A percentile compares a stretch with the other conserved stretches of the same genome.
Conservation (phyloP, 805 yeast species). For the Candida awuae region DNA sequence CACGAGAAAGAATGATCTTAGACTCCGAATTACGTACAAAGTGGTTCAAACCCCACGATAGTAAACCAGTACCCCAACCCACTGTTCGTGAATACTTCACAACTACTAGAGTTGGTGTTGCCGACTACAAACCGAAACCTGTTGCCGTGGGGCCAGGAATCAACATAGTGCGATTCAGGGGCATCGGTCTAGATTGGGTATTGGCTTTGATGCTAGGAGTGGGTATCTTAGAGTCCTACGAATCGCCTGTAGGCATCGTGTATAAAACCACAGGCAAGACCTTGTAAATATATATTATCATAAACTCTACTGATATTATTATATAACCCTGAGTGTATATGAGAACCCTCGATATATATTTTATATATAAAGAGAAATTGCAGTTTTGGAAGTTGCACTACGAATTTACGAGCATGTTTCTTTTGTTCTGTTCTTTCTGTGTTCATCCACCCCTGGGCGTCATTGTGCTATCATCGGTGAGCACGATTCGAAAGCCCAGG, state of each 20-base stretch:
- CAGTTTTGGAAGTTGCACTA: conserved; percentile 27
- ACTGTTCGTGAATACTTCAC: conserved; percentile 5
- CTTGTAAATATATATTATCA: no score
- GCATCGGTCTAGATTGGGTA: conserved; percentile 9
- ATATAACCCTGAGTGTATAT: conserved; percentile 30
- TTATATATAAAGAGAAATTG: not conserved
- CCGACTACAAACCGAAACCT: not conserved
- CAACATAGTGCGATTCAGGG: conserved; percentile 8
- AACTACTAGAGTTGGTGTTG: conserved; percentile 5
- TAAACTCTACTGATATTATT: no score
- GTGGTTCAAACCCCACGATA: conserved; percentile 5
- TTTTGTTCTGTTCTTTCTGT: not conserved
- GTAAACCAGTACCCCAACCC: not conserved
- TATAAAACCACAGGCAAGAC: conserved; percentile 8
- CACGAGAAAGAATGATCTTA: conserved; percentile 5
- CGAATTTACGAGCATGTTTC: conserved; percentile 23
- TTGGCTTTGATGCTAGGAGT: conserved; percentile 6
- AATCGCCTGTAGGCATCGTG: conserved; percentile 5
- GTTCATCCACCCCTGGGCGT: conserved; percentile 7
- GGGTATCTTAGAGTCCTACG: conserved; percentile 3
- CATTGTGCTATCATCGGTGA: conserved; percentile 1
- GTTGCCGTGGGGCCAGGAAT: conserved; percentile 4
- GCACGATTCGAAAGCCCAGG: conserved; percentile 6
- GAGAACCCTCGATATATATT: not conserved
- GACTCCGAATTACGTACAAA: conserved; percentile 1